These are phyloP conservation scores for Fagopyrum tataricum DNA, from an alignment of 148 eudicot genomes.

Conservation along the genomic window DNA sequence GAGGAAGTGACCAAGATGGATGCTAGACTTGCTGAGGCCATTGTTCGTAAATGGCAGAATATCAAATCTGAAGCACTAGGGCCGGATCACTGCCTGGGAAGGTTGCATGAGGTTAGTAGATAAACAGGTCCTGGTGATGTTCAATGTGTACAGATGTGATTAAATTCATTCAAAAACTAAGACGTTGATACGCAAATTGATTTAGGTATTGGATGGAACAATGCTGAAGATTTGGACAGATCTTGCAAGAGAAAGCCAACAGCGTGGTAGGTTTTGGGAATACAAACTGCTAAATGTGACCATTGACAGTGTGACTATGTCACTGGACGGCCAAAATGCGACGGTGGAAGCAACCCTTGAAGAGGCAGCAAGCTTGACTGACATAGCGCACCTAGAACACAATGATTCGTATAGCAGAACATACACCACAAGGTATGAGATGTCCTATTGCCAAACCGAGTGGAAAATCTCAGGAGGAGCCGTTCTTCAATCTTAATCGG, in stretches of 20 bases:
- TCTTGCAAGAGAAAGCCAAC: constrained; percentile 64
- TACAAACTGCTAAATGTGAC: constrained; percentile 47
- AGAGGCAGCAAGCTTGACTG: constrained; percentile 72
- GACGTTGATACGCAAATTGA: neutral
- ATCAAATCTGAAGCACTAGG: constrained; percentile 88
- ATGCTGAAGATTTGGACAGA: constrained; percentile 89
- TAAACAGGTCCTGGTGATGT: neutral
- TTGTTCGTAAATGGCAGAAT: constrained; percentile 83
- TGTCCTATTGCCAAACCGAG: constrained; percentile 45
- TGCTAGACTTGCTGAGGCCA: constrained; percentile 72
- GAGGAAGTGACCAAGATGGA: constrained; percentile 75
- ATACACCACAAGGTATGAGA: constrained; percentile 88
- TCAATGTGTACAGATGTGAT: neutral
- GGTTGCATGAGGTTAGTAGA: constrained; percentile 65
- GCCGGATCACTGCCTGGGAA: constrained; percentile 60
- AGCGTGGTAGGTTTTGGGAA: constrained; percentile 88
- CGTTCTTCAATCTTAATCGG: constrained; percentile 65
- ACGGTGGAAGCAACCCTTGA: constrained; percentile 82
- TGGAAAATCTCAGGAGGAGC: constrained; percentile 97
- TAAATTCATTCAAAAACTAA: neutral
- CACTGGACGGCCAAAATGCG: constrained; percentile 75
- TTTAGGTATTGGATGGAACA: constrained; percentile 72
- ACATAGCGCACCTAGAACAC: constrained; percentile 57
- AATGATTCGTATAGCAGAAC: constrained; percentile 67
- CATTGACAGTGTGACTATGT: constrained; percentile 84